Conservation (phyloP, 2,329 filamentous ascomycete genomes). For the Cladosporium sp. region DNA sequence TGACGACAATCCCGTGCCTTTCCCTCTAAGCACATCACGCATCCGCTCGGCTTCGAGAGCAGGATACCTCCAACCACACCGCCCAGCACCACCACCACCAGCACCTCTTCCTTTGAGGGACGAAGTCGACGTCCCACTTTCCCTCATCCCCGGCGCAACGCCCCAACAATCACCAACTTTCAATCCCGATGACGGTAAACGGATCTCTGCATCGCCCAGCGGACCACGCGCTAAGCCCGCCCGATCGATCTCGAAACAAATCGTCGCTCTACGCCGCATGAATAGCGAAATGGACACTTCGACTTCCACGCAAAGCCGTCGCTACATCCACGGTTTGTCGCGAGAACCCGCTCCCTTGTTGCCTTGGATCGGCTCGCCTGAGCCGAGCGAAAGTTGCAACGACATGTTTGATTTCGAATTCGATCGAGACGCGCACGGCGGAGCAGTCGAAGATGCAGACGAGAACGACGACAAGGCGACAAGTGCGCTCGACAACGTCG, state of each 20-base stretch:
- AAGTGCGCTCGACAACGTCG: slow-evolving; percentile 25
- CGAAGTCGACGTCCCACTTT: background rate
- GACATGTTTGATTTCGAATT: slow-evolving; percentile 27
- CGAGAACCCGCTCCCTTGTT: slow-evolving; percentile 35
- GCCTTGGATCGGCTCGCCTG: slow-evolving; percentile 23
- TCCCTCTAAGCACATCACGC: slow-evolving; percentile 8
- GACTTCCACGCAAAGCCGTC: slow-evolving; percentile 28
- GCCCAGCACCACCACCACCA: slow-evolving; percentile 16
- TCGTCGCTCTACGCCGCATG: slow-evolving; percentile 40
- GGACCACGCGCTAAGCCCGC: slow-evolving; percentile 34
- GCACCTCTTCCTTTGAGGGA: slow-evolving; percentile 13
- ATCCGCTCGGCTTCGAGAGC: slow-evolving; percentile 11
- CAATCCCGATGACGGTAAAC: slow-evolving; percentile 15
- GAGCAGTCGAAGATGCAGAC: background rate
- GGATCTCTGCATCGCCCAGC: slow-evolving; percentile 16
- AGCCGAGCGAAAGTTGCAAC: slow-evolving; percentile 15
- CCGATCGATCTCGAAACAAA: slow-evolving; percentile 35
- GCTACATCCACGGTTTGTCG: slow-evolving; percentile 36
- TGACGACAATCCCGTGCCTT: slow-evolving; percentile 3
- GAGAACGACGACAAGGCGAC: slow-evolving; percentile 8
- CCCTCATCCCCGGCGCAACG: slow-evolving; percentile 1
- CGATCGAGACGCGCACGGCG: background rate
- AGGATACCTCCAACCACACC: slow-evolving; percentile 11
- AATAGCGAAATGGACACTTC: slow-evolving; percentile 35
- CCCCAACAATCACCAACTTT: background rate